Percentiles rank a stretch among this genome's conserved stretches.
Evolutionary conservation across 305 asterid genomes (phyloP).

Genomic region (Solanum hybrid): DNA sequence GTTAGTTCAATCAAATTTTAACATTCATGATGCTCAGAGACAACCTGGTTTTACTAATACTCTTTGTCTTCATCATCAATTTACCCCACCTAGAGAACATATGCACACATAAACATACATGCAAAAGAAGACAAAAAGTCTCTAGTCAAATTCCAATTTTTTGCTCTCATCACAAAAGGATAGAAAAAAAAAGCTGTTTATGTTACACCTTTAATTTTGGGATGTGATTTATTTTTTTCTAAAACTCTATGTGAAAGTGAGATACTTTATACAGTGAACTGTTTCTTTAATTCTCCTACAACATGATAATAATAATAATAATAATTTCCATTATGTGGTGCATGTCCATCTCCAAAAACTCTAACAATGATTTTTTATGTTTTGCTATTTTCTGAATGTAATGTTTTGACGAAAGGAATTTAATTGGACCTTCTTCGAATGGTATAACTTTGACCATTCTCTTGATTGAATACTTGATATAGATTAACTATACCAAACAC

Average conservation of each 20-base stretch:
- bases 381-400: not conserved
- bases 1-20: not conserved
- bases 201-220: not conserved
- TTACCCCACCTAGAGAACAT: not conserved
- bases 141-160: constrained; percentile 22
- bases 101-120: constrained; percentile 15
- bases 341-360: constrained; percentile 51
- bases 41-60: not conserved
- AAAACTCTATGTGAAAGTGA: not conserved
- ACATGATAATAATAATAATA: not conserved
- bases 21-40: not conserved
- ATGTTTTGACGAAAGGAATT: not conserved
- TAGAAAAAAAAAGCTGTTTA: not conserved
- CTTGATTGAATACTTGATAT: not conserved
- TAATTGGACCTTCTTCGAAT: not conserved
- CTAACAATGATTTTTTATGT: constrained; percentile 42
- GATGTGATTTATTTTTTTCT: not conserved
- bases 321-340: constrained; percentile 35
- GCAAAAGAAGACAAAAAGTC: constrained; percentile 41
- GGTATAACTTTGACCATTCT: not conserved
- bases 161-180: not conserved
- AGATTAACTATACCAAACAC: not conserved
- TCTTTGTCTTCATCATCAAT: not conserved
- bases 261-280: not conserved
- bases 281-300: not conserved